phyloP scores from a whole-genome alignment of 2,329 filamentous ascomycete genomes.

The Curvularia lunata region DNA sequence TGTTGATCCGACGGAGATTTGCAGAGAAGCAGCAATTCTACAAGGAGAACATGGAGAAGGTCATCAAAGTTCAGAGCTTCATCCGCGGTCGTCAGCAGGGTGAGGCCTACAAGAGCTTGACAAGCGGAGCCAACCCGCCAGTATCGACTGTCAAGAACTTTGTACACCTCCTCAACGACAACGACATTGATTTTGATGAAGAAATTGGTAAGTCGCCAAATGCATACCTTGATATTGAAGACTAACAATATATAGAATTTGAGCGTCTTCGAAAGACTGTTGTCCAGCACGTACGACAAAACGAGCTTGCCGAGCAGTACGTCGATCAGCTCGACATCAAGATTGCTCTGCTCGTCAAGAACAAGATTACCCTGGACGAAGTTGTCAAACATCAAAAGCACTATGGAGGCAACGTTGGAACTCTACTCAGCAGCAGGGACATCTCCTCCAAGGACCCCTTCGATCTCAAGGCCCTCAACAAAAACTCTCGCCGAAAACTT shows the following conservation, averaged over 20 bases:
- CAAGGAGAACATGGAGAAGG: constrained; percentile 97
- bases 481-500: constrained; percentile 91
- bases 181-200: constrained; percentile 98
- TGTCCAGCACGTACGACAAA: constrained; percentile 94
- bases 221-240: too few relatives aligned
- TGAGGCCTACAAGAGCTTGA: constrained; percentile 96
- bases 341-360: constrained; percentile 96
- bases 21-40: constrained; percentile 87
- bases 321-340: constrained; percentile 99
- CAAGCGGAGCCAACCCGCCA: constrained; percentile 93
- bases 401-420: constrained; percentile 87
- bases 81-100: constrained; percentile 93
- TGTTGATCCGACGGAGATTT: constrained; percentile 75
- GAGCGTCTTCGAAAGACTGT: constrained; percentile 94
- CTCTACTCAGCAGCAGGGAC: constrained; percentile 83
- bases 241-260: constrained; percentile 67
- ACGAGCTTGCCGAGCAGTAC: constrained; percentile 96
- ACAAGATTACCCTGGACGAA: constrained; percentile 98
- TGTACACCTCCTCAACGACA: constrained; percentile 95
- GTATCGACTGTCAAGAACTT: constrained; percentile 98
- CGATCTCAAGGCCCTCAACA: constrained; percentile 96
- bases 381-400: constrained; percentile 97
- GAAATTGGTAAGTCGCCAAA: constrained; percentile 67
- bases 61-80: constrained; percentile 98
- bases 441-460: constrained; percentile 91